Percentiles rank a stretch among this genome's conserved stretches.
phyloP scores from a whole-genome alignment of 768 basidiomycete species.

The Lentinus tigrinus region DNA sequence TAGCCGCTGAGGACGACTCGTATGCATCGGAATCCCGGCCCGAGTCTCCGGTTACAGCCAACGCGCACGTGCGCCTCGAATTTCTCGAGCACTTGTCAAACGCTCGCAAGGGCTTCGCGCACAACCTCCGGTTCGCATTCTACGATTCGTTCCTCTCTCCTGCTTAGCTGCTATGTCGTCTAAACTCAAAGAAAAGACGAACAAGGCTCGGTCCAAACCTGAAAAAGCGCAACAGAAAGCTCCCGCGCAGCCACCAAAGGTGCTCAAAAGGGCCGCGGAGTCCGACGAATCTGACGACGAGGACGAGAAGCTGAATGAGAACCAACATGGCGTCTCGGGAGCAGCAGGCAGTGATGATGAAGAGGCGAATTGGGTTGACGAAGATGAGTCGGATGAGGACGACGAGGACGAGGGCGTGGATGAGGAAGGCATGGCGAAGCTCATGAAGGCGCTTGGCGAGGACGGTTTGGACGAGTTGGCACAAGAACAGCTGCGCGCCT shows the following conservation, averaged over 20 bases:
- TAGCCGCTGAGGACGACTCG: no score
- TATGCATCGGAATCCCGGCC: no score
- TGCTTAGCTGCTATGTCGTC: constrained; percentile 1
- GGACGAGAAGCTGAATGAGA: neutral
- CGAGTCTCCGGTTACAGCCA: no score
- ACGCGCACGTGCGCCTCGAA: constrained; percentile 5
- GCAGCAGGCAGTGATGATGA: neutral
- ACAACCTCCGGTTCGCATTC: neutral
- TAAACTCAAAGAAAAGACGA: neutral
- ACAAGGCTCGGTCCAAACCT: neutral
- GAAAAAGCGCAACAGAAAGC: neutral
- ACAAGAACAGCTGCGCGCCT: constrained; percentile 47
- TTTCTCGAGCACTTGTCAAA: constrained; percentile 8
- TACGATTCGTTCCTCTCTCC: neutral
- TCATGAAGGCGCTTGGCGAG: constrained; percentile 59
- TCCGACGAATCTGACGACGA: constrained; percentile 9
- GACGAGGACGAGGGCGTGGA: constrained; percentile 45
- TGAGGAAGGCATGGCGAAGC: constrained; percentile 54
- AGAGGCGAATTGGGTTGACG: constrained; percentile 1
- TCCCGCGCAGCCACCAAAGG: neutral
- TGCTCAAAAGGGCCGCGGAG: constrained; percentile 4
- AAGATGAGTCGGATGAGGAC: constrained; percentile 14
- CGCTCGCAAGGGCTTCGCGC: neutral
- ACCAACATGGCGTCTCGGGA: neutral
- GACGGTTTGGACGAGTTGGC: constrained; percentile 68